Evolutionary conservation across 306 rosid species (phyloP).

Genomic region (Vigna nakashimae): DNA sequence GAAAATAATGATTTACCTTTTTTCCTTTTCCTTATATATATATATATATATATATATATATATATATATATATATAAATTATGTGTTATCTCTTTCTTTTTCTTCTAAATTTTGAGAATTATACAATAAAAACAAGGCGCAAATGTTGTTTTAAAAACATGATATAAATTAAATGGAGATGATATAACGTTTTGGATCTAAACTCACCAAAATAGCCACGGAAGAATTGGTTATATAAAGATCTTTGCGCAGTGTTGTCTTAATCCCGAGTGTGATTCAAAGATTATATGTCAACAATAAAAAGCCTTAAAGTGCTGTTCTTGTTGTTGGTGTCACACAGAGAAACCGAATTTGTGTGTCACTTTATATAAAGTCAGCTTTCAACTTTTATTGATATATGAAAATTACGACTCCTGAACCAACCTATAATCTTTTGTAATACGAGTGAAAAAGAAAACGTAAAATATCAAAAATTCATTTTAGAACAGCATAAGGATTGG

Average conservation of each 20-base stretch:
- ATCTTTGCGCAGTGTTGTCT: conserved; percentile 20
- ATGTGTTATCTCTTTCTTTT: background rate
- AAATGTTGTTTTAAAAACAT: background rate
- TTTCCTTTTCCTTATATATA: background rate
- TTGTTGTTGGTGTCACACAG: background rate
- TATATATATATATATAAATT: too few species aligned
- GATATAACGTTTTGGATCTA: background rate
- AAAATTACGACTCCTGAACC: conserved; percentile 1
- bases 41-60: too few species aligned
- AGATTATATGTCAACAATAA: background rate
- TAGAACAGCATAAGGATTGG: background rate
- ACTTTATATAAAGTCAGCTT: conserved; percentile 33
- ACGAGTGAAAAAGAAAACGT: too few species aligned
- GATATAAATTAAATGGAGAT: background rate
- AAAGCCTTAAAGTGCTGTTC: conserved; percentile 5
- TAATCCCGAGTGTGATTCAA: conserved; percentile 27
- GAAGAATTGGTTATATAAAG: background rate
- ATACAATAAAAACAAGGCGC: too few species aligned
- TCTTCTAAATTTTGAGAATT: background rate
- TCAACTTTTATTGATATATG: conserved; percentile 28
- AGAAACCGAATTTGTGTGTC: conserved; percentile 23
- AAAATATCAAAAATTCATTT: background rate
- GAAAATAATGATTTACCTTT: background rate
- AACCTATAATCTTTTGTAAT: background rate
- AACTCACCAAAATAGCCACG: background rate